A percentile compares a stretch with the other conserved stretches of the same genome.
Evolutionary conservation across 441 rosid genomes (phyloP).

Genomic region (Capsella rubella): DNA sequence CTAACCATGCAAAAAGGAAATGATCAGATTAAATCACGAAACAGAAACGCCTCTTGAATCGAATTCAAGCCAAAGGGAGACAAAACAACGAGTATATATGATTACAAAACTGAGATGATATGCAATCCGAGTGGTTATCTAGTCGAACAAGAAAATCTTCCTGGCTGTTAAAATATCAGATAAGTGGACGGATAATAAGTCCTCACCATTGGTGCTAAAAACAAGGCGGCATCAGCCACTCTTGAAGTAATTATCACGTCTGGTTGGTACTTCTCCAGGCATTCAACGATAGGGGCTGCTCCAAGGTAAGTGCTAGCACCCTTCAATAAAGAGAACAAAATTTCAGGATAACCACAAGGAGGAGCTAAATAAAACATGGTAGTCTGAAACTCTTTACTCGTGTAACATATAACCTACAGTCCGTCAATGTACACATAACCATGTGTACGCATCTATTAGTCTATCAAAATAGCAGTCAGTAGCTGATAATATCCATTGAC

Average conservation of each 20-base stretch:
- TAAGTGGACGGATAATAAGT: slow-evolving; percentile 1
- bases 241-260: slow-evolving; percentile 84
- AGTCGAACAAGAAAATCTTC: slow-evolving; percentile 18
- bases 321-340: slow-evolving; percentile 52
- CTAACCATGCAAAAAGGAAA: slow-evolving; percentile 48
- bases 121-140: not conserved
- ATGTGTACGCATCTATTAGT: not conserved
- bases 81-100: slow-evolving; percentile 4
- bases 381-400: not conserved
- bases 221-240: slow-evolving; percentile 93
- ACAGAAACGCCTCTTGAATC: slow-evolving; percentile 8
- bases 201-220: slow-evolving; percentile 92
- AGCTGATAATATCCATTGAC: slow-evolving; percentile 7
- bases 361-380: not conserved
- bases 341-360: not conserved
- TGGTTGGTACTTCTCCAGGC: slow-evolving; percentile 84
- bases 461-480: not conserved
- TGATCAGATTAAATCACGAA: slow-evolving; percentile 25
- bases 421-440: not conserved
- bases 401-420: slow-evolving; percentile 3
- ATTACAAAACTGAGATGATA: slow-evolving; percentile 14
- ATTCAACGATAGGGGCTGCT: slow-evolving; percentile 93
- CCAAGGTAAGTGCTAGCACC: slow-evolving; percentile 90
- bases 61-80: slow-evolving; percentile 12
- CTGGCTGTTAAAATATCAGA: not conserved